Conservation (phyloP, 1,139 yeast species). For the Geotrichum siamense region DNA sequence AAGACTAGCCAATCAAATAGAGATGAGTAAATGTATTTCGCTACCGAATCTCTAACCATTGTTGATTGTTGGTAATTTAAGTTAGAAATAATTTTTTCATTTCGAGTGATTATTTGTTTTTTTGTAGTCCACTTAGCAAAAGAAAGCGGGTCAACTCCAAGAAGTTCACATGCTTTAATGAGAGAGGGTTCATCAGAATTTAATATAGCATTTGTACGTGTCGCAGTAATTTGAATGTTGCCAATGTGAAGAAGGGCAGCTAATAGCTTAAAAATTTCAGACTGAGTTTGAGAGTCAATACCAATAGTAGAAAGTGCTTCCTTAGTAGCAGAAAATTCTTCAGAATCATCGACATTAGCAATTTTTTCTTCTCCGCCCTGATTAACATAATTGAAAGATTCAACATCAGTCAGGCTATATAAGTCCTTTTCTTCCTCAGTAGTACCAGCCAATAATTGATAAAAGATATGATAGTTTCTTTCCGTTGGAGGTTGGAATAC, state of each 20-base stretch:
- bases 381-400: constrained; percentile 72
- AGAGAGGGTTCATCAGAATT: constrained; percentile 83
- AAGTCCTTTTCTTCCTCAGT: constrained; percentile 49
- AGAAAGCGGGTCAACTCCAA: constrained; percentile 66
- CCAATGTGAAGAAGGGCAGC: constrained; percentile 92
- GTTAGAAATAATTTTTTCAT: constrained; percentile 83
- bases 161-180: constrained; percentile 72
- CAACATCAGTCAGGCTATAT: constrained; percentile 51
- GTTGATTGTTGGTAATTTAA: constrained; percentile 77
- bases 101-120: constrained; percentile 87
- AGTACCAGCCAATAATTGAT: constrained; percentile 81
- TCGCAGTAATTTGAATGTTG: constrained; percentile 80
- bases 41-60: constrained; percentile 92
- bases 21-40: constrained; percentile 88
- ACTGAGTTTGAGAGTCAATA: constrained; percentile 51
- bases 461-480: constrained; percentile 92
- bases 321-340: constrained; percentile 66
- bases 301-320: constrained; percentile 79
- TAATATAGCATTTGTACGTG: constrained; percentile 77
- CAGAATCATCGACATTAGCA: constrained; percentile 72
- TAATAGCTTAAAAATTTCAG: constrained; percentile 64
- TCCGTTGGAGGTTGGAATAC: constrained; percentile 88
- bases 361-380: constrained; percentile 81
- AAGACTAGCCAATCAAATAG: constrained; percentile 93
- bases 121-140: constrained; percentile 92